Conservation (phyloP, 2,329 filamentous ascomycete species). For the Botryotinia convoluta region DNA sequence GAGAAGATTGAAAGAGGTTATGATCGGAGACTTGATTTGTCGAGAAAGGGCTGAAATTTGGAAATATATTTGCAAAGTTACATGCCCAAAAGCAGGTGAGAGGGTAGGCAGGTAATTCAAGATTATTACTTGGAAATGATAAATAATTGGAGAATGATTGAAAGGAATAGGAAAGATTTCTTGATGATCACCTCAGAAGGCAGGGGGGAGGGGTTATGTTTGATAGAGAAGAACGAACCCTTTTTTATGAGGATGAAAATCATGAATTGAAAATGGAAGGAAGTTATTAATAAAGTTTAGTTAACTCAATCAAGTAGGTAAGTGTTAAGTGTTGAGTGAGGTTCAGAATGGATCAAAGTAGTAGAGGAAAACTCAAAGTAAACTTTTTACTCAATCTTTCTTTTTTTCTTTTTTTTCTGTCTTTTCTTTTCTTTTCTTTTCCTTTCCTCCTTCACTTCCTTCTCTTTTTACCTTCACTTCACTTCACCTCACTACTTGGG, state of each 20-base stretch:
- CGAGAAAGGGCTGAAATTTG: background rate
- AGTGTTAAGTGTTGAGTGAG: too few species aligned
- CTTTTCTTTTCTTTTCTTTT: background rate
- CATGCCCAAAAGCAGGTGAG: background rate
- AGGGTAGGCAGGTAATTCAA: background rate
- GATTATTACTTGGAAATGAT: slow-evolving; percentile 4
- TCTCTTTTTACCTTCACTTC: background rate
- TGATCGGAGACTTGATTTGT: background rate
- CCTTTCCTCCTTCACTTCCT: background rate
- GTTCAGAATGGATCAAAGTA: too few species aligned
- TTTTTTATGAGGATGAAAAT: background rate
- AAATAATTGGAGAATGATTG: slow-evolving; percentile 8
- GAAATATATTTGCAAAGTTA: slow-evolving; percentile 1
- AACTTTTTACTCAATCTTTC: background rate
- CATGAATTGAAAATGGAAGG: background rate
- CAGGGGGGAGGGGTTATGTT: slow-evolving; percentile 8
- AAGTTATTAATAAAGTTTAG: background rate
- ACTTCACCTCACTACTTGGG: background rate
- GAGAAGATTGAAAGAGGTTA: slow-evolving; percentile 6
- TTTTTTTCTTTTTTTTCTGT: background rate
- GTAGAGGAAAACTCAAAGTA: background rate
- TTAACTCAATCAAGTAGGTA: background rate
- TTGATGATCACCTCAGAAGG: slow-evolving; percentile 29
- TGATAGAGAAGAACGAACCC: background rate
- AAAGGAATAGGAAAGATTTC: slow-evolving; percentile 29